A percentile compares a stretch with the other conserved stretches of the same genome.
Conservation (phyloP, 2,329 filamentous ascomycete genomes). For the Aurifilum marmelostoma region DNA sequence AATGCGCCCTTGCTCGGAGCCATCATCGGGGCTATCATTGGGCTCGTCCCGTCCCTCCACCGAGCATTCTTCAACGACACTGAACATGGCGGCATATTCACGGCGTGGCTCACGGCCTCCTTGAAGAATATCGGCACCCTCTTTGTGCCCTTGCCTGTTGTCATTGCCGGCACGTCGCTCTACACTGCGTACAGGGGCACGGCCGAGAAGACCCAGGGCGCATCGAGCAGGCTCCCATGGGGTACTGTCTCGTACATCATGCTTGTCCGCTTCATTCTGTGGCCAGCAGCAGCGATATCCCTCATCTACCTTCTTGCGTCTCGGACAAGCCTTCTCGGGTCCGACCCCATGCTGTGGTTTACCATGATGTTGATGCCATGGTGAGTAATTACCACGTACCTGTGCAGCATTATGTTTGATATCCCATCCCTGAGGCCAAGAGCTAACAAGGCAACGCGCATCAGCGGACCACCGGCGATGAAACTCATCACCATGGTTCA, state of each 20-base stretch:
- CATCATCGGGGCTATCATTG: conserved; percentile 59
- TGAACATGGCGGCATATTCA: conserved; percentile 64
- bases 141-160: conserved; percentile 67
- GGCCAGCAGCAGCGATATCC: conserved; percentile 60
- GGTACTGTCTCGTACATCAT: conserved; percentile 54
- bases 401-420: no score
- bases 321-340: conserved; percentile 52
- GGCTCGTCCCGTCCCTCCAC: conserved; percentile 62
- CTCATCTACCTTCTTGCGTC: conserved; percentile 58
- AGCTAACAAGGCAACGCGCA: not conserved
- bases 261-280: conserved; percentile 61
- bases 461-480: conserved; percentile 49
- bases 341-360: conserved; percentile 70
- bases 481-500: conserved; percentile 51
- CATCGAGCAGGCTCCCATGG: conserved; percentile 50
- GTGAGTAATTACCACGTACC: conserved; percentile 10
- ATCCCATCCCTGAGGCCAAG: not conserved
- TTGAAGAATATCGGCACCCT: conserved; percentile 65
- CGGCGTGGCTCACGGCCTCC: conserved; percentile 66
- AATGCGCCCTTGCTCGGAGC: conserved; percentile 67
- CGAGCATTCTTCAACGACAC: conserved; percentile 62
- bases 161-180: conserved; percentile 69
- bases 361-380: conserved; percentile 52
- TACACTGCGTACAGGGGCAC: conserved; percentile 55
- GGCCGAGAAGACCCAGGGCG: conserved; percentile 34